phyloP scores from a whole-genome alignment of 2,329 filamentous ascomycete species.

The Alternaria sp. region DNA sequence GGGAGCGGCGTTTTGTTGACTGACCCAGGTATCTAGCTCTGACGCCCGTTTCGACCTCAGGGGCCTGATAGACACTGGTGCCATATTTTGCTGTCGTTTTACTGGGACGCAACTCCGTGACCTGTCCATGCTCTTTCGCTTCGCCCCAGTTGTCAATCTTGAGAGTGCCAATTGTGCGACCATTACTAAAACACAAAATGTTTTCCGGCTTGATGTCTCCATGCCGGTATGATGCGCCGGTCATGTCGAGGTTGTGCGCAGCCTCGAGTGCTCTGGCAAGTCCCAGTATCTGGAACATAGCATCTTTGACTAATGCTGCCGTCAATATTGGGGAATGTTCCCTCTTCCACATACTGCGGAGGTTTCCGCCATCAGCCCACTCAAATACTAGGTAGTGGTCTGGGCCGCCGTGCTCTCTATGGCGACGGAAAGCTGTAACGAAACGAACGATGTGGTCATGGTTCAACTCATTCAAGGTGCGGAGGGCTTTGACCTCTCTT shows the following conservation, averaged over 20 bases:
- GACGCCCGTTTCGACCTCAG: conserved; percentile 8
- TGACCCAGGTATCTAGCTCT: not conserved
- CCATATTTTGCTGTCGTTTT: conserved; percentile 15
- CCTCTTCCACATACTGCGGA: too few species aligned
- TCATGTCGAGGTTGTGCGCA: not conserved
- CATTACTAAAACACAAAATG: conserved; percentile 27
- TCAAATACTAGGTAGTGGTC: too few species aligned
- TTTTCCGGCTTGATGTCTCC: conserved; percentile 49
- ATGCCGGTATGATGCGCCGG: conserved; percentile 26
- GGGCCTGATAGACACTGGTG: conserved; percentile 23
- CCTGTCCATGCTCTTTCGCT: conserved; percentile 8
- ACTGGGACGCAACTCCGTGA: conserved; percentile 4
- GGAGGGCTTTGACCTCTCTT: too few species aligned
- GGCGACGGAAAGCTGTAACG: too few species aligned
- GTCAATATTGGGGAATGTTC: too few species aligned
- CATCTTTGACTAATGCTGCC: too few species aligned
- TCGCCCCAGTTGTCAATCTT: conserved; percentile 27
- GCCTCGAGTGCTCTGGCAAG: too few species aligned
- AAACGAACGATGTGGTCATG: too few species aligned
- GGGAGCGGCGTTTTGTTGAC: conserved; percentile 11
- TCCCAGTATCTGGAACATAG: too few species aligned
- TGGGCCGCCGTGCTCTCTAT: too few species aligned
- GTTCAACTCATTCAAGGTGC: too few species aligned
- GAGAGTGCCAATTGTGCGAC: not conserved
- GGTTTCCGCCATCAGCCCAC: too few species aligned